Evolutionary conservation across 495 filamentous ascomycete genomes (phyloP), one percentile per base, ranked within the genome.

Genomic region (Talaromyces trachyspermus): DNA sequence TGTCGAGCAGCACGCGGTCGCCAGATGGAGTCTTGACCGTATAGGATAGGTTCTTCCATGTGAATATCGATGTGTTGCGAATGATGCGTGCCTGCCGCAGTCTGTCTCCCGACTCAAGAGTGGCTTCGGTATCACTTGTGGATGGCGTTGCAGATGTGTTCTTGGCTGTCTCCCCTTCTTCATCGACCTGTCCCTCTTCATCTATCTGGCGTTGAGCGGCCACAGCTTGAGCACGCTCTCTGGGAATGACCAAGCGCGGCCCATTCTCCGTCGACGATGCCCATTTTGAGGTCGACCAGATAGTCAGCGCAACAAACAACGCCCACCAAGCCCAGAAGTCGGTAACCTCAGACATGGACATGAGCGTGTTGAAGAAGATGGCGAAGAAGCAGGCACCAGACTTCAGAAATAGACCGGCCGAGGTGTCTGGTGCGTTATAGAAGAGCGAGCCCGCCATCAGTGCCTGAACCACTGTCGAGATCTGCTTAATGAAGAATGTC

Each of bases 1-100:
- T 70, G 49, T 88, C 79, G 11, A 91, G 72, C 8, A 92, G 74
- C 2, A 74, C 77, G 8, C 83, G 72, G 24, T 80, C 79, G 5
- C 86, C 86, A 9, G 74, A 77, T 0, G 80, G 74, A 12, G 86
- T 77, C 0, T 85, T 83, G 1, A 90, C 84, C 49, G 87, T 81
- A 49, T 81, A 81, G 24, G 58, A 70, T 0, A 81, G 50, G 42
- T 75, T 56, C 43, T 78, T 68, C 76, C 75, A 80, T 0, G 70
- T 71, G 47, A 70, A 61, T 0, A 68, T 53, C 0, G 66, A 15
- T 37, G 14, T 37, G 14, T 37, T 15, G 7, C 19, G 33, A 17
- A 19, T 4, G 18, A 40, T 40, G 18, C 9, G 3, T 11, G 4
- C 12, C 4, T 23, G 40, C 14, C 15, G 6, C 4, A 14, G n/a